phyloP scores from a whole-genome alignment of 192 early-diverging fungal species.

The Backusella liffmaniae region DNA sequence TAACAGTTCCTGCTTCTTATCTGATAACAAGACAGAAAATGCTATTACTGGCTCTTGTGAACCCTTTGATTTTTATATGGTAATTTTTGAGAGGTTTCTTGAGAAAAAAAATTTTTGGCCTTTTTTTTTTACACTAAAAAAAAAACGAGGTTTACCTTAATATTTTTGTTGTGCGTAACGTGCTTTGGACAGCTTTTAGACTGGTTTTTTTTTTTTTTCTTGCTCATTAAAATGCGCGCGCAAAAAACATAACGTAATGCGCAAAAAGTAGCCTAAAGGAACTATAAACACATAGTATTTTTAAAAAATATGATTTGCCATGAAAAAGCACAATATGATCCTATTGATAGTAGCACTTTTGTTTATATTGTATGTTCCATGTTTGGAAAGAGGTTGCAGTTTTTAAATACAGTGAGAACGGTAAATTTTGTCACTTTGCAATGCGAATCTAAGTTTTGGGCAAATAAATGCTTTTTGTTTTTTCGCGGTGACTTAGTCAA shows the following conservation, averaged over 20 bases:
- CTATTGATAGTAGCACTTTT: background rate
- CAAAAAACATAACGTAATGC: too few species aligned
- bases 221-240: background rate
- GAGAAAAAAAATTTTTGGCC: background rate
- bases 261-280: background rate
- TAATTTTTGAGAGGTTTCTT: background rate
- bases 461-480: slow-evolving; percentile 7
- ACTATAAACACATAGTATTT: background rate
- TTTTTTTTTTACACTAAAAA: background rate
- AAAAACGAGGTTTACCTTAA: background rate
- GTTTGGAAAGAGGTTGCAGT: background rate
- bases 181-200: background rate
- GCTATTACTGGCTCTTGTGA: background rate
- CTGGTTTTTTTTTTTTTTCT: background rate
- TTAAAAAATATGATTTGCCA: background rate
- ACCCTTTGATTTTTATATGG: background rate
- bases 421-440: too few species aligned
- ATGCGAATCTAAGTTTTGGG: slow-evolving; percentile 11
- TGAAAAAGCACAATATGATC: background rate
- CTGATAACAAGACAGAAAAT: background rate
- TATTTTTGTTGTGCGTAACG: background rate
- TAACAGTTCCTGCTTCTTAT: background rate
- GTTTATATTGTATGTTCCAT: background rate
- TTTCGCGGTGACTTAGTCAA: background rate
- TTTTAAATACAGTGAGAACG: too few species aligned